Conservation (phyloP, 768 basidiomycete genomes). For the Sutorius australiensis region DNA sequence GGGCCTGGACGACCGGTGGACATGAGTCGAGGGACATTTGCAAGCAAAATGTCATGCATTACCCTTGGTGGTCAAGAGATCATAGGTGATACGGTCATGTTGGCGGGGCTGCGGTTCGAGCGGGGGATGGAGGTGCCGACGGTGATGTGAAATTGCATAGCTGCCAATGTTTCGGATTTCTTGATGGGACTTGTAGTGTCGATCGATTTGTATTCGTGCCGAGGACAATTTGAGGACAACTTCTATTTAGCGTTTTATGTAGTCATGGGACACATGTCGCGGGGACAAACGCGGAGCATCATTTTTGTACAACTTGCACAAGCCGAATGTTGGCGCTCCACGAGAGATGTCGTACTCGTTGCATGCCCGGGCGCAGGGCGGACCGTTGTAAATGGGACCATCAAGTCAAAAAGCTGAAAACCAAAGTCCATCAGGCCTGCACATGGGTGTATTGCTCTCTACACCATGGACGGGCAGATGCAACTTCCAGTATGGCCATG, state of each 20-base stretch:
- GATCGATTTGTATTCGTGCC: constrained; percentile 15
- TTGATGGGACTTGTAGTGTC: background rate
- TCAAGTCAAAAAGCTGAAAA: too few species aligned
- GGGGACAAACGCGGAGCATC: background rate
- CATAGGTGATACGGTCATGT: constrained; percentile 49
- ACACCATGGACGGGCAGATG: too few species aligned
- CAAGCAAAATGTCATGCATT: constrained; percentile 50
- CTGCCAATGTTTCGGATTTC: background rate
- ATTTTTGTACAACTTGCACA: too few species aligned
- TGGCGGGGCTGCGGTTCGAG: constrained; percentile 65
- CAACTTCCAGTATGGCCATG: too few species aligned
- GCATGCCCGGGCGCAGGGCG: too few species aligned
- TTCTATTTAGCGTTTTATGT: background rate
- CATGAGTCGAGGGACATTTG: constrained; percentile 33
- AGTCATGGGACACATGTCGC: too few species aligned
- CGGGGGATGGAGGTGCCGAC: constrained; percentile 59
- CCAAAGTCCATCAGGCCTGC: too few species aligned
- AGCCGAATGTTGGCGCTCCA: too few species aligned
- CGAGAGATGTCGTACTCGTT: too few species aligned
- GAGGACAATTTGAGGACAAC: background rate
- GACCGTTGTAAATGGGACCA: too few species aligned
- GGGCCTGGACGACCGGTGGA: constrained; percentile 51
- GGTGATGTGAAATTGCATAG: constrained; percentile 29
- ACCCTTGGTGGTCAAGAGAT: constrained; percentile 26
- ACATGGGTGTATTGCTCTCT: too few species aligned